Conservation (phyloP, 805 yeast species). For the Candida xiaguanensis region DNA sequence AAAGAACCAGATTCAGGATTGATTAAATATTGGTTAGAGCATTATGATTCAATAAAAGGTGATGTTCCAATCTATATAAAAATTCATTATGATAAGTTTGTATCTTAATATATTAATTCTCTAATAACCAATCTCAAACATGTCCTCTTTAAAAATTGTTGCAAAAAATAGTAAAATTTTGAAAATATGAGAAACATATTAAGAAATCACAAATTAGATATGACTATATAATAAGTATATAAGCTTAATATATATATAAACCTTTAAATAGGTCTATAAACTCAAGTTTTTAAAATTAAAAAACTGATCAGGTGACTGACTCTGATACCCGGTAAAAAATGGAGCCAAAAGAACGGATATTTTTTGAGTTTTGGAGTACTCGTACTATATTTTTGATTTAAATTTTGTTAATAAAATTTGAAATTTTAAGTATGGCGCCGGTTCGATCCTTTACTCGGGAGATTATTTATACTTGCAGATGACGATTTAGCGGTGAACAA, state of each 20-base stretch:
- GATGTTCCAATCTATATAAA: neutral
- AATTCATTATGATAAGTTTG: neutral
- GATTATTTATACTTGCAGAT: neutral
- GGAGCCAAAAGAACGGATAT: neutral
- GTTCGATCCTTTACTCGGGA: conserved; percentile 5
- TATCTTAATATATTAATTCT: neutral
- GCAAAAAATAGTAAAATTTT: neutral
- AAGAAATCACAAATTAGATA: too few species aligned
- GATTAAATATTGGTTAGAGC: conserved; percentile 1
- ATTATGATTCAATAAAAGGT: neutral
- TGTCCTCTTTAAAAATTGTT: neutral
- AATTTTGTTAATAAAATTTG: neutral
- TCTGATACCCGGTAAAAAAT: neutral
- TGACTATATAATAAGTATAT: neutral
- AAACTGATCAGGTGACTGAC: too few species aligned
- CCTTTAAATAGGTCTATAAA: too few species aligned
- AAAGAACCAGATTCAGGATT: neutral
- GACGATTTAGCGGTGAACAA: conserved; percentile 8
- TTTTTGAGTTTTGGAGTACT: conserved; percentile 1
- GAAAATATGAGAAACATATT: too few species aligned
- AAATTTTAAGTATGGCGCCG: neutral
- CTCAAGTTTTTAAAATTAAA: too few species aligned
- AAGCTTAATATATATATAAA: neutral
- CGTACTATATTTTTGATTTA: neutral
- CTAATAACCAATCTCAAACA: neutral